Base-by-base conservation (phyloP, 129 eudicot species). In the Arctium lappa region DNA sequence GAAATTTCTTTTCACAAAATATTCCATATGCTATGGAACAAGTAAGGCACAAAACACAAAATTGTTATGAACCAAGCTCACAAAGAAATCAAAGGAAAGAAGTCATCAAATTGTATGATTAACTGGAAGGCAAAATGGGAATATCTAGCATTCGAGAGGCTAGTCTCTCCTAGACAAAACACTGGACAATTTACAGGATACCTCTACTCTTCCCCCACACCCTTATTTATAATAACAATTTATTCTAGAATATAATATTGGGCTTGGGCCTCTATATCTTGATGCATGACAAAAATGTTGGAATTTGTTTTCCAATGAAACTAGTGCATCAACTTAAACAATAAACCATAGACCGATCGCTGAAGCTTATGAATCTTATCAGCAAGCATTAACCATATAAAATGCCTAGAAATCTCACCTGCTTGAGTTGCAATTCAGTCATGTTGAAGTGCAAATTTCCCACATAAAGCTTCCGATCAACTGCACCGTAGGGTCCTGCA, bases 361-460 rank as follows among this genome's bases (percentile, higher is more conserved):
- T 40, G 37, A 73, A 42, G 34, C 13, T 73, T 73, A 68, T 9
- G 32, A 40, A 32, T 12, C 4, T 27, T 48, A 22, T 56, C 42
- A 50, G 12, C 29, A 10, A 34, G 46, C 48, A 70, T 30, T 46
- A 69, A 48, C 66, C 8, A 62, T 48, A 44, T 31, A 56, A 46
- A 37, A 40, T 1, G 73, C 9, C 27, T 70, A 34, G 38, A 34
- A 27, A 53, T 6, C 44, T 48, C 46, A 90, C 91, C 97, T 91
- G 95, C 79, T 86, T 89, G 44, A 93, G 92, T 91, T 91, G 95
- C 34, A 89, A 78, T 53, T 93, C 97, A 46, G 95, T 93, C 95
- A 91, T 93, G 89, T 91, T 93, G 85, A 93, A 93, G 85, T 93
- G 97, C 73, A 93, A 70, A 86, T 93, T 93, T 56, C 97, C 97